Base-by-base conservation (phyloP, 2,329 filamentous ascomycete genomes). In the Calonectria pteridis region DNA sequence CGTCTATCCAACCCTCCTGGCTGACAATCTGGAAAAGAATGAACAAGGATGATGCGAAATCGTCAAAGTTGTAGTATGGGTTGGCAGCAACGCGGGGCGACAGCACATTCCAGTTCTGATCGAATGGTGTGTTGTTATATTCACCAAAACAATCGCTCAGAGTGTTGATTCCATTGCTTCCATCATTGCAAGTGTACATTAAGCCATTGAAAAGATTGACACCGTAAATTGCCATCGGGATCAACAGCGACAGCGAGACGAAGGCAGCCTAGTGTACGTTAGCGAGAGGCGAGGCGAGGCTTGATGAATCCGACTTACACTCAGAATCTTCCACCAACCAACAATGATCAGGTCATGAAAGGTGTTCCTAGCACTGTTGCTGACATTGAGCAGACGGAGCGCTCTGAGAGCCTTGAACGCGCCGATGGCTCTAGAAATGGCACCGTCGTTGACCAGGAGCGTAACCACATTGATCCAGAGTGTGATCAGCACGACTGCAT, bases 21-120 rank as follows among this genome's bases (percentile, higher is more conserved):
- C 96, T 98, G 51, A 98, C 96, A 84, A 99, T 98, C 84, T 98
- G 96, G 86, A 98, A 99, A 73, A 99, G 94, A 75, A 98, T 97
- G 86, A 98, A 98, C 40, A 99, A 89, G 0, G 96, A 94, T 68
- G 94, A 91, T n/a, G 94, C 94, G 80, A 99, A 99, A 82, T 97
- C 94, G 84, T 99, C 97, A 82, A 99, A 99, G 83, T 94, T 94
- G 85, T 94, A 98, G 82, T 92, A 98, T 0, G 93, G 92, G 80
- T 99, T 98, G 1, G 91, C 85, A 14, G 93, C 95, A 59, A 93
- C 91, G 69, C 97, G 92, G 7, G 97, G 97, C 2, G 95, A 93
- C 13, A 98, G 87, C 72, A 99, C 90, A 11, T 93, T 86, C 96
- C 96, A 99, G 62, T 91, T 82, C 50, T 85, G 84, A 68, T 93